Evolutionary conservation across 1,284 basidiomycete genomes (phyloP).

Genomic region (Rhizoctonia solani): DNA sequence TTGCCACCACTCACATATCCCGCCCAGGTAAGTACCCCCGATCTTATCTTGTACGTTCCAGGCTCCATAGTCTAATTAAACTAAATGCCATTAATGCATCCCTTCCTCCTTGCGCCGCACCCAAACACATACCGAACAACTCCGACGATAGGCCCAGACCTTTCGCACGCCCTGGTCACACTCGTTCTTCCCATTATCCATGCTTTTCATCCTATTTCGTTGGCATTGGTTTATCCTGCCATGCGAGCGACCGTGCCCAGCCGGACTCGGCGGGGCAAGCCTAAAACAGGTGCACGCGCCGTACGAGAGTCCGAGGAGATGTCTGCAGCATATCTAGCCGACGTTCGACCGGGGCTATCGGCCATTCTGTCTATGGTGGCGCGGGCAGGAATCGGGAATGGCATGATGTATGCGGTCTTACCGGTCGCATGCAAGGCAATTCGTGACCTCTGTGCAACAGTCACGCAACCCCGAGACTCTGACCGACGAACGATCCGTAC

Average conservation of each 20-base stretch:
- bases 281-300: conserved; percentile 19
- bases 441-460: neutral
- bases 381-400: neutral
- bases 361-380: conserved; percentile 4
- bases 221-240: neutral
- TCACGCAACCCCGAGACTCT: neutral
- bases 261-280: conserved; percentile 10
- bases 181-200: conserved; percentile 3
- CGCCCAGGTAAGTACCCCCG: neutral
- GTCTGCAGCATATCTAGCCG: neutral
- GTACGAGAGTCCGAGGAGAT: conserved; percentile 10
- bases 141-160: neutral
- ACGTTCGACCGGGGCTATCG: conserved; percentile 9
- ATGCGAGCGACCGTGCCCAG: neutral
- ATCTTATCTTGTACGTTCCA: neutral
- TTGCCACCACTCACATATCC: neutral
- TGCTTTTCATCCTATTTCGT: neutral
- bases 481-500: neutral
- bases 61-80: too few relatives aligned
- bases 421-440: conserved; percentile 7
- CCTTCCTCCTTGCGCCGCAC: too few relatives aligned
- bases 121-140: too few relatives aligned
- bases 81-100: too few relatives aligned
- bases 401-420: conserved; percentile 14
- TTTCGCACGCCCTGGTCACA: conserved; percentile 1